Evolutionary conservation across 2,329 filamentous ascomycete genomes (phyloP).

Genomic region (Myriosclerotinia scirpicola): DNA sequence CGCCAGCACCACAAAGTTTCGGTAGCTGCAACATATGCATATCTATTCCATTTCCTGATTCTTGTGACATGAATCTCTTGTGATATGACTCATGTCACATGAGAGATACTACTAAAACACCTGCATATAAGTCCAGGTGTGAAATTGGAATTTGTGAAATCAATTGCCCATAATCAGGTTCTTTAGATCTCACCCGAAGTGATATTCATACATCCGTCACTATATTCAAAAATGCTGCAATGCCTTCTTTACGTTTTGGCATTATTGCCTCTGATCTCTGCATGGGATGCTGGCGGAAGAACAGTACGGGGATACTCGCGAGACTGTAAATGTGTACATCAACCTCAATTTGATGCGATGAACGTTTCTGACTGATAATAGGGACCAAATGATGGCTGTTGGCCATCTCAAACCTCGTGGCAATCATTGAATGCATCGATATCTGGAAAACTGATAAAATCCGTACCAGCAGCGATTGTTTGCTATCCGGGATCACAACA

Average conservation of each 20-base stretch:
- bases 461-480: constrained; percentile 40
- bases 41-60: neutral
- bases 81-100: neutral
- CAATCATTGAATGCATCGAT: constrained; percentile 41
- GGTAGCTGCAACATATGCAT: neutral
- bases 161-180: neutral
- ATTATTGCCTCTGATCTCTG: neutral
- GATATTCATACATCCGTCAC: neutral
- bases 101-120: neutral
- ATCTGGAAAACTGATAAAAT: constrained; percentile 40
- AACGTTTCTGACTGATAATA: constrained; percentile 5
- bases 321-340: constrained; percentile 23
- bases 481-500: constrained; percentile 42
- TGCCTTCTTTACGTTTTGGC: neutral
- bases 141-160: neutral
- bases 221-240: neutral
- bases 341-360: no score
- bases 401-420: constrained; percentile 40
- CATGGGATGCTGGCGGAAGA: neutral
- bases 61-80: neutral
- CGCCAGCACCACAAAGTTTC: neutral
- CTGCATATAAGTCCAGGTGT: neutral
- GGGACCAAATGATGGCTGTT: constrained; percentile 37
- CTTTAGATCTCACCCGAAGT: neutral
- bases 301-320: neutral